Evolutionary conservation across 495 filamentous ascomycete genomes (phyloP).

Genomic region (Hyaloscypha bicolor): DNA sequence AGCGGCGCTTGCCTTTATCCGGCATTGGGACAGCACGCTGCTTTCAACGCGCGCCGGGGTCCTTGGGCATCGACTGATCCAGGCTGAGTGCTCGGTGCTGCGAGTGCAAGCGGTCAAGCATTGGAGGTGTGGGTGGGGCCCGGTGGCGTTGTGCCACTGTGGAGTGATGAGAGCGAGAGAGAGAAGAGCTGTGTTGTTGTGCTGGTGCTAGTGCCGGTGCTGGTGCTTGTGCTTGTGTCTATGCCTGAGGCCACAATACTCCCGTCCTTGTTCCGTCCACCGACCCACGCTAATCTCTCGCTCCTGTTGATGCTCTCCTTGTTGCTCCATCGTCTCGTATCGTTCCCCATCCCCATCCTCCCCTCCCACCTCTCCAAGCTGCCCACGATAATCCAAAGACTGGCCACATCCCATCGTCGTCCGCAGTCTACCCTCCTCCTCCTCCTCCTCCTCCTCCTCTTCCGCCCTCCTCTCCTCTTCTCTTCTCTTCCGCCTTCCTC

Average conservation of each 20-base stretch:
- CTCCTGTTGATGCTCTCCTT: no score
- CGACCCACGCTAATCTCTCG: no score
- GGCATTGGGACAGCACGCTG: constrained; percentile 3
- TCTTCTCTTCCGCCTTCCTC: constrained; percentile 32
- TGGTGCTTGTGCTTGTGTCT: no score
- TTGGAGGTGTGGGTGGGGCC: not conserved
- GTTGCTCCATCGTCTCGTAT: not conserved
- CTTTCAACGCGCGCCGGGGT: not conserved
- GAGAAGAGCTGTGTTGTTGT: no score
- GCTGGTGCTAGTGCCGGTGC: no score
- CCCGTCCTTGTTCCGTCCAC: no score
- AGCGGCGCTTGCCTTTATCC: constrained; percentile 9
- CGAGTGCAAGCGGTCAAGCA: not conserved
- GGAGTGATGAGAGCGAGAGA: not conserved
- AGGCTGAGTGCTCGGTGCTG: not conserved
- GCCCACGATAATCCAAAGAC: constrained; percentile 25
- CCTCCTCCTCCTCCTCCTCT: constrained; percentile 38
- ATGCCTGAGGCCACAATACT: no score
- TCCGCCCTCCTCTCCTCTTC: constrained; percentile 37
- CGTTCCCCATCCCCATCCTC: constrained; percentile 21
- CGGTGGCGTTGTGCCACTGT: not conserved
- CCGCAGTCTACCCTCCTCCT: constrained; percentile 40
- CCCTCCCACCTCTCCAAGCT: constrained; percentile 18
- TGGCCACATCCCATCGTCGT: constrained; percentile 30
- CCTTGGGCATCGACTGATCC: not conserved